These are phyloP conservation scores for Striga asiatica DNA, from an alignment of 257 asterid genomes.

Conservation along the genomic window DNA sequence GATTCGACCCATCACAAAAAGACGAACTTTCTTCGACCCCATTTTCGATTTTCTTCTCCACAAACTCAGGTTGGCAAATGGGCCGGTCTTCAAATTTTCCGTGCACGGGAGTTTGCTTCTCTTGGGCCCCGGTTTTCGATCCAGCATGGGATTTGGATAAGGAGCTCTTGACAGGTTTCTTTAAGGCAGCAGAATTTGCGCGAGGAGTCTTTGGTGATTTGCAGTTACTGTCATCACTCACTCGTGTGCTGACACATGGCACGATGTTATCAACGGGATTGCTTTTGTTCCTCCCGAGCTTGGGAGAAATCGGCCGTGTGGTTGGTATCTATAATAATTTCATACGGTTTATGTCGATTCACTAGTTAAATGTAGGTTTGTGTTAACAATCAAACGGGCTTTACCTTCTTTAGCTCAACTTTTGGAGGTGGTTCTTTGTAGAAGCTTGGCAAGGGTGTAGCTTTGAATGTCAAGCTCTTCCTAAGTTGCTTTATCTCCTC, in stretches of 20 bases:
- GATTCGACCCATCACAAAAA: constrained; percentile 9
- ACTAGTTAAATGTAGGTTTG: too few relatives aligned
- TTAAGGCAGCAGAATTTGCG: constrained; percentile 17
- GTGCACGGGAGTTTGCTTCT: too few relatives aligned
- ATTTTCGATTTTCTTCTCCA: constrained; percentile 9
- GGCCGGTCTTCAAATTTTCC: constrained; percentile 15
- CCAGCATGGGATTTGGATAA: constrained; percentile 29
- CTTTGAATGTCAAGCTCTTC: constrained; percentile 73
- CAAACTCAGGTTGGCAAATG: constrained; percentile 9
- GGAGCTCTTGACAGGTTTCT: constrained; percentile 28
- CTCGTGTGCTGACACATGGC: constrained; percentile 31
- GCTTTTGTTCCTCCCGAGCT: constrained; percentile 62
- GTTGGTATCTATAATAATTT: constrained; percentile 46
- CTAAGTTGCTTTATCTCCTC: constrained; percentile 75
- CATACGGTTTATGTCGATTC: not conserved
- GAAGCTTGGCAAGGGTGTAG: constrained; percentile 86
- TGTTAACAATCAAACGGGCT: too few relatives aligned
- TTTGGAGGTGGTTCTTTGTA: constrained; percentile 81
- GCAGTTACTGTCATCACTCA: constrained; percentile 16
- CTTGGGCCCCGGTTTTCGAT: constrained; percentile 21
- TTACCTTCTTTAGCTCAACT: constrained; percentile 74
- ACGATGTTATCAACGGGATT: constrained; percentile 24
- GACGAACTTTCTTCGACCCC: constrained; percentile 13
- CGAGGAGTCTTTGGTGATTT: constrained; percentile 28
- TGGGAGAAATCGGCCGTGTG: constrained; percentile 74